phyloP scores from a whole-genome alignment of 2,329 filamentous ascomycete genomes.

The Ambrosiella cleistominuta region DNA sequence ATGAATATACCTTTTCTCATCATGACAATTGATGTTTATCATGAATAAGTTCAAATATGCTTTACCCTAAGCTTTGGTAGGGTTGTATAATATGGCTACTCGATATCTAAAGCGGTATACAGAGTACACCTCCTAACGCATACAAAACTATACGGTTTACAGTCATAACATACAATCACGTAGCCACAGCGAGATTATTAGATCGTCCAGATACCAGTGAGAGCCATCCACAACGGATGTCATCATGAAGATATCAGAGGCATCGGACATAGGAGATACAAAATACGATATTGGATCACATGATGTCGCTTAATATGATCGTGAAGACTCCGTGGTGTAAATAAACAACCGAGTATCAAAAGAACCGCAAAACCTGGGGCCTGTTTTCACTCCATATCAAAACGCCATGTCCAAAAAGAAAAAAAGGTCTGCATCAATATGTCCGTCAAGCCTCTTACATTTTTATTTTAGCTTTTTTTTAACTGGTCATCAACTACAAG shows the following conservation, averaged over 20 bases:
- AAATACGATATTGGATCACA: not conserved
- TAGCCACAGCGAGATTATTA: no score
- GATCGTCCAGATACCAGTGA: no score
- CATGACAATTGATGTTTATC: no score
- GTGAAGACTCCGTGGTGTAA: not conserved
- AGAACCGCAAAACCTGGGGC: not conserved
- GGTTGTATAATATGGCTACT: no score
- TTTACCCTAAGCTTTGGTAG: no score
- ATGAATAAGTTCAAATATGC: no score
- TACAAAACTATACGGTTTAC: no score
- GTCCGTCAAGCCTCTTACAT: slow-evolving; percentile 1
- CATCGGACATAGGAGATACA: not conserved
- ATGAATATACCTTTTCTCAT: no score
- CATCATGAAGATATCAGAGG: not conserved
- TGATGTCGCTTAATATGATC: not conserved
- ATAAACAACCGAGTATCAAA: slow-evolving; percentile 4
- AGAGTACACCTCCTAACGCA: no score
- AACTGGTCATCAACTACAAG: slow-evolving; percentile 5
- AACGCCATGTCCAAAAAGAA: slow-evolving; percentile 9
- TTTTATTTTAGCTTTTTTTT: slow-evolving; percentile 2
- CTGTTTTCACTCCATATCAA: slow-evolving; percentile 3
- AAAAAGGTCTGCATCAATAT: not conserved
- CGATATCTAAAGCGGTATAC: no score
- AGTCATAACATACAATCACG: no score
- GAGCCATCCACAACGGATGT: no score